Percentiles rank a stretch among this genome's conserved stretches.
phyloP scores from a whole-genome alignment of 495 filamentous ascomycete genomes.

The Tuber microsphaerosporum region DNA sequence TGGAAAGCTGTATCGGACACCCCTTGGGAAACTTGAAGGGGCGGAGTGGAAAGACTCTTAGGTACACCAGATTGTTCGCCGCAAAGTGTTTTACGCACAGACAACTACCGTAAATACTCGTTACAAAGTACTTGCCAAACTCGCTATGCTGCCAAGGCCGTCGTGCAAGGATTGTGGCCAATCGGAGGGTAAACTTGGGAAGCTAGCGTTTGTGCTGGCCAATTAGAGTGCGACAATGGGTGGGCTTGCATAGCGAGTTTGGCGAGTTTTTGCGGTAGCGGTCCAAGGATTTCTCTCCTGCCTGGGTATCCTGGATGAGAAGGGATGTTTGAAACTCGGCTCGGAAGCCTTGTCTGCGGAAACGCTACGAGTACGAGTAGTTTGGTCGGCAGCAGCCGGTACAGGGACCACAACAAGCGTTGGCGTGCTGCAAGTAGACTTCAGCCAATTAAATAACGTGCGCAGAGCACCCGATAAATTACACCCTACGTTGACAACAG shows the following conservation, averaged over 20 bases:
- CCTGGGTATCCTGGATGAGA: neutral
- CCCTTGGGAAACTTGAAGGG: neutral
- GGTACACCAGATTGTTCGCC: neutral
- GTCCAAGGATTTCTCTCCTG: neutral
- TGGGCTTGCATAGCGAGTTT: too few species aligned
- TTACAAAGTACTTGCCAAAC: too few species aligned
- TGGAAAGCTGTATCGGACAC: too few species aligned
- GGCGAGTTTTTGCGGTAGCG: too few species aligned
- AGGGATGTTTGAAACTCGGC: neutral
- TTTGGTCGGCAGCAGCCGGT: neutral
- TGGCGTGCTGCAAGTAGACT: too few species aligned
- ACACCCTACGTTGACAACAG: neutral
- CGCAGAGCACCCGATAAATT: neutral
- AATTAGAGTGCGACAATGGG: too few species aligned
- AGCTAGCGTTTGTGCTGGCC: too few species aligned
- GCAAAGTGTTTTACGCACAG: neutral
- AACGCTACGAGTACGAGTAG: neutral
- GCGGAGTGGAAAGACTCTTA: neutral
- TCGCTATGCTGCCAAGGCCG: too few species aligned
- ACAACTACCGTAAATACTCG: too few species aligned
- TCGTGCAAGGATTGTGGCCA: too few species aligned
- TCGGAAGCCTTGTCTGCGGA: neutral
- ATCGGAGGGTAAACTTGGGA: too few species aligned
- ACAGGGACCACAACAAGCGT: too few species aligned
- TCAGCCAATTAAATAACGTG: neutral